These are phyloP conservation scores for Paspalum notatum DNA, from an alignment of 176 grass and related monocot genomes.

Conservation along the genomic window DNA sequence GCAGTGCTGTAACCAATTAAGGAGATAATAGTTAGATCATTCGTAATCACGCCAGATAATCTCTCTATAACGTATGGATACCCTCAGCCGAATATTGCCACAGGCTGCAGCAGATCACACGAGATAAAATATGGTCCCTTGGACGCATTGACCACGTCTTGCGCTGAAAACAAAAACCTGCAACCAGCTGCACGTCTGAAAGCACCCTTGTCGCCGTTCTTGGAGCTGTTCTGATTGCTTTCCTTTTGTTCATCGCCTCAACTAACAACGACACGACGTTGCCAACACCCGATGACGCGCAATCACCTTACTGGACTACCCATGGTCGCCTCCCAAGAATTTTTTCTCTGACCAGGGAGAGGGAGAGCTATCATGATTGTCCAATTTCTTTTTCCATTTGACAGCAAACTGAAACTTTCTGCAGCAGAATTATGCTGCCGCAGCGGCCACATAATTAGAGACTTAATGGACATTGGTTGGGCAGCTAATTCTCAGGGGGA, in stretches of 20 bases:
- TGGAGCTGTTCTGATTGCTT: constrained; percentile 19
- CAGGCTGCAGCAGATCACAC: background rate
- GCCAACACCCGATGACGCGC: constrained; percentile 17
- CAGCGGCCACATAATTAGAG: constrained; percentile 1
- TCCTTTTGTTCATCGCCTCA: background rate
- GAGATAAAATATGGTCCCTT: background rate
- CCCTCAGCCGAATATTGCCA: background rate
- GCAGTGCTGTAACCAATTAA: background rate
- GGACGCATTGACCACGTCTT: constrained; percentile 5
- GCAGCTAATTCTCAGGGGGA: constrained; percentile 37
- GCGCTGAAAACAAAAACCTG: background rate
- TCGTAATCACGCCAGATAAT: background rate
- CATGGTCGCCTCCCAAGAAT: constrained; percentile 12
- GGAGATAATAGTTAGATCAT: too few species aligned
- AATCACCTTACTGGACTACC: constrained; percentile 16
- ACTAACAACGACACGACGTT: constrained; percentile 15
- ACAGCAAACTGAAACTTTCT: background rate
- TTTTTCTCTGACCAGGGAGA: constrained; percentile 37
- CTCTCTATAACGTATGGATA: background rate
- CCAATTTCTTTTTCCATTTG: background rate
- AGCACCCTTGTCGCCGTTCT: constrained; percentile 30
- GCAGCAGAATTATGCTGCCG: constrained; percentile 14
- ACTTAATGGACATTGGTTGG: constrained; percentile 24
- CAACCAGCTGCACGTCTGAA: constrained; percentile 25
- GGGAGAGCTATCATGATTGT: background rate